A percentile compares a stretch with the other conserved stretches of the same genome.
phyloP scores from a whole-genome alignment of 78 protist genomes.

The Speleostelium caveatum region DNA sequence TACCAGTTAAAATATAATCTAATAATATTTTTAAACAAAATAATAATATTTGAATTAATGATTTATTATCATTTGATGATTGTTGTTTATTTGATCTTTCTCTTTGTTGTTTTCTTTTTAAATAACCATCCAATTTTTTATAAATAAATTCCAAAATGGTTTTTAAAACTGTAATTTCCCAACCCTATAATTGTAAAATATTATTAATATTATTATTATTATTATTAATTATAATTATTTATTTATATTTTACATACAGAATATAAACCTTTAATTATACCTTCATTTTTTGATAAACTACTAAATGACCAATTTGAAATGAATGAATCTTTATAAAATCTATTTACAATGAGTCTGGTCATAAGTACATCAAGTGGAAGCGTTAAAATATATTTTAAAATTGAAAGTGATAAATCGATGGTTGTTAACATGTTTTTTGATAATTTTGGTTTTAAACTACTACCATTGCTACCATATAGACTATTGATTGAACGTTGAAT shows the following conservation, averaged over 20 bases:
- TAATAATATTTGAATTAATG: conserved; percentile 52
- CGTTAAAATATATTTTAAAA: conserved; percentile 40
- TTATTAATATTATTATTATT: background rate
- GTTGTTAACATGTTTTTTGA: background rate
- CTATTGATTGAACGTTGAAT: conserved; percentile 32
- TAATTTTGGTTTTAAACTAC: background rate
- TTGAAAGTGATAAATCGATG: conserved; percentile 1
- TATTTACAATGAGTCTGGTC: conserved; percentile 56
- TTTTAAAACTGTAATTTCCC: conserved; percentile 59
- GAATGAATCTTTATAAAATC: conserved; percentile 23
- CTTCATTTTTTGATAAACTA: conserved; percentile 60
- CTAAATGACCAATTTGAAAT: conserved; percentile 46
- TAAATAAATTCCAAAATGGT: conserved; percentile 28
- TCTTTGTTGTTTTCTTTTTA: conserved; percentile 10
- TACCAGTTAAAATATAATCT: conserved; percentile 74
- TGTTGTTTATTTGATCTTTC: background rate
- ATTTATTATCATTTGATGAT: conserved; percentile 14
- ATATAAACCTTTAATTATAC: conserved; percentile 51
- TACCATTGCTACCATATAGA: background rate
- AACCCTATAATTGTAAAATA: conserved; percentile 18
- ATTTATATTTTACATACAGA: conserved; percentile 61
- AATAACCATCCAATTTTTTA: conserved; percentile 15
- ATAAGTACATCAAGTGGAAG: conserved; percentile 65
- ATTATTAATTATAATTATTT: background rate
- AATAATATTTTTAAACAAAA: conserved; percentile 46